Conservation (phyloP, 768 basidiomycete species). For the Collybiopsis luxurians region DNA sequence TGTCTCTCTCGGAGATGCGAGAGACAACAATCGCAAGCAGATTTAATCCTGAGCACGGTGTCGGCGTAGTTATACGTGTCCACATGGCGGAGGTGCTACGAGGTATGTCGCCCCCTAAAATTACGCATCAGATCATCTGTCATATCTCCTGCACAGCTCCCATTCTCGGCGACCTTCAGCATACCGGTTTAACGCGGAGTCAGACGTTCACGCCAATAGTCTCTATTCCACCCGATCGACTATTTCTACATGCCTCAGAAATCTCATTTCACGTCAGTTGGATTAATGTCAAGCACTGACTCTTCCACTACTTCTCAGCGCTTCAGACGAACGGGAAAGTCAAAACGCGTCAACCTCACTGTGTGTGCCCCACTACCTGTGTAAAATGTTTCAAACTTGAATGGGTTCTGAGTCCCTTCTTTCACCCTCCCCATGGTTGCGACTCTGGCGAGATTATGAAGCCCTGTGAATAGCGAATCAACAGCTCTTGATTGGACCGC, state of each 20-base stretch:
- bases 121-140: not conserved
- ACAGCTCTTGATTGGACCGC: too few relatives aligned
- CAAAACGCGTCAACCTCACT: constrained; percentile 49
- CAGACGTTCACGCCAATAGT: not conserved
- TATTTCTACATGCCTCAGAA: constrained; percentile 62
- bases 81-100: constrained; percentile 53
- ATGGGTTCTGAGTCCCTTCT: not conserved
- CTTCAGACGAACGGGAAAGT: constrained; percentile 40
- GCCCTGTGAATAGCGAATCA: too few relatives aligned
- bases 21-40: too few relatives aligned
- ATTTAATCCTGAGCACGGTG: too few relatives aligned
- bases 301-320: constrained; percentile 34
- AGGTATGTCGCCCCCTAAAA: constrained; percentile 28
- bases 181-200: constrained; percentile 17
- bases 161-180: constrained; percentile 57
- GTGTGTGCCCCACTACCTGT: constrained; percentile 58
- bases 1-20: too few relatives aligned
- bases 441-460: too few relatives aligned
- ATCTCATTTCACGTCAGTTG: constrained; percentile 55
- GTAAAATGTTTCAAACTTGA: constrained; percentile 11
- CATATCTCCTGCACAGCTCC: constrained; percentile 42
- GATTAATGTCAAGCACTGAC: not conserved
- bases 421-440: too few relatives aligned
- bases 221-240: constrained; percentile 36
- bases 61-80: too few relatives aligned